These are phyloP conservation scores for Gamsiella multidivaricata DNA, from an alignment of 192 early-diverging fungal species.

Conservation along the genomic window DNA sequence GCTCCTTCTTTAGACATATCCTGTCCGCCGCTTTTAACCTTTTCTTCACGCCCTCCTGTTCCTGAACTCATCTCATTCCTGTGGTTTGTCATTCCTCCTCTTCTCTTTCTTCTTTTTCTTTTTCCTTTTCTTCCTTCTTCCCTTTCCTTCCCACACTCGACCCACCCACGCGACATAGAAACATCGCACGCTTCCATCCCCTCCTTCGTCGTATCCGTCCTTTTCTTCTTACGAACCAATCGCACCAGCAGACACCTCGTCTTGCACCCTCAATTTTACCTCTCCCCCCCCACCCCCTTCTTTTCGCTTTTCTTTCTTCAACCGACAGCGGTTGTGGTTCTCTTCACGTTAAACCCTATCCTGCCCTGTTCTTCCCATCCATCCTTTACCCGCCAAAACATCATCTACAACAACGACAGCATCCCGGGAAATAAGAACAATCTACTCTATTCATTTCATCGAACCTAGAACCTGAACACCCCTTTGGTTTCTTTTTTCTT, in stretches of 20 bases:
- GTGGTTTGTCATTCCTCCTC: neutral
- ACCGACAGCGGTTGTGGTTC: no score
- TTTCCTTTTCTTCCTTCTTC: neutral
- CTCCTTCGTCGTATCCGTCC: no score
- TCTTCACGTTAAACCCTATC: no score
- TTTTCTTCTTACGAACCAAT: neutral
- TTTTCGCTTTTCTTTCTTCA: no score
- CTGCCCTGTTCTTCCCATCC: neutral
- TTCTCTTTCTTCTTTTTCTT: slow-evolving; percentile 2
- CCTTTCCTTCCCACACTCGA: neutral
- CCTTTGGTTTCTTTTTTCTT: neutral
- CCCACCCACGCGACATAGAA: no score
- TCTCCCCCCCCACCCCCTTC: neutral
- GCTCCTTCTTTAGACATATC: no score
- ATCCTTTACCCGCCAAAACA: neutral
- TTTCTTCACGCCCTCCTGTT: no score
- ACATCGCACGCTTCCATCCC: no score
- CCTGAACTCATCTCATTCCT: no score
- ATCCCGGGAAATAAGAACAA: neutral
- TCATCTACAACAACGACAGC: neutral
- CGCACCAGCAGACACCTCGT: no score
- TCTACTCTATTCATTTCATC: neutral
- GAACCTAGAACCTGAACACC: neutral
- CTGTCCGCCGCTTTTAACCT: neutral
- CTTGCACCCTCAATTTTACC: neutral